A percentile compares a stretch with the other conserved stretches of the same genome.
Conservation (phyloP, 2,329 filamentous ascomycete genomes). For the Botryotinia globosa region DNA sequence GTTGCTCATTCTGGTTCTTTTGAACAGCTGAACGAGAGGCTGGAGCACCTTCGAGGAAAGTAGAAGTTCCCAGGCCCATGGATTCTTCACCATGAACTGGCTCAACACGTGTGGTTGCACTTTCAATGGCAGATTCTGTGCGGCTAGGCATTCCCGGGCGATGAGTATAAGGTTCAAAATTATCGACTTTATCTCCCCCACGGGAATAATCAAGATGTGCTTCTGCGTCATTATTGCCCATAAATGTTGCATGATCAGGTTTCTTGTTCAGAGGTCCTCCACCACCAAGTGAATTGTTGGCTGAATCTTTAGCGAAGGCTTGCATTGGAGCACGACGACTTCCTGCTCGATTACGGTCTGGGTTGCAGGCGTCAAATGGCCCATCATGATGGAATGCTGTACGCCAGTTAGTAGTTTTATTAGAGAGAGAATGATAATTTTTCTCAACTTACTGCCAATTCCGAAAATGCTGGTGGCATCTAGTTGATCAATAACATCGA, state of each 20-base stretch:
- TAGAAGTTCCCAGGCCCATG: slow-evolving; percentile 85
- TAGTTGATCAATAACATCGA: slow-evolving; percentile 94
- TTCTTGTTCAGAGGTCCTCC: slow-evolving; percentile 78
- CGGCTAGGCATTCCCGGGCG: slow-evolving; percentile 34
- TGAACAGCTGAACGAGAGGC: slow-evolving; percentile 78
- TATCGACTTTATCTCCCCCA: slow-evolving; percentile 40
- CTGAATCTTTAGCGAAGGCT: slow-evolving; percentile 87
- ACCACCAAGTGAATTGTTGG: slow-evolving; percentile 89
- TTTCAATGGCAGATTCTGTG: slow-evolving; percentile 52
- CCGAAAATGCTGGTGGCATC: slow-evolving; percentile 97
- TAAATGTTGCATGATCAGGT: slow-evolving; percentile 82
- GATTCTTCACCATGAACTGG: slow-evolving; percentile 81
- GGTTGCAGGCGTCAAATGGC: slow-evolving; percentile 94
- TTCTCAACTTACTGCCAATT: slow-evolving; percentile 67
- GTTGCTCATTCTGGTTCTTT: slow-evolving; percentile 64
- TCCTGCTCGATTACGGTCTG: slow-evolving; percentile 84
- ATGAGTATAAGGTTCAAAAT: slow-evolving; percentile 44
- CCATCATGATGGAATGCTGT: slow-evolving; percentile 96
- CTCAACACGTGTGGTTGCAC: slow-evolving; percentile 64
- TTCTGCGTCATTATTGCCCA: slow-evolving; percentile 67
- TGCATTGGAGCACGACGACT: slow-evolving; percentile 88
- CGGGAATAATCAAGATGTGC: slow-evolving; percentile 76
- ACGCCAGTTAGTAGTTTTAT: slow-evolving; percentile 20
- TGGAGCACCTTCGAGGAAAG: slow-evolving; percentile 91
- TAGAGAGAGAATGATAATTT: neutral